A percentile compares a stretch with the other conserved stretches of the same genome.
Evolutionary conservation across 495 filamentous ascomycete species (phyloP).

Genomic region (Penicillium coffeae): DNA sequence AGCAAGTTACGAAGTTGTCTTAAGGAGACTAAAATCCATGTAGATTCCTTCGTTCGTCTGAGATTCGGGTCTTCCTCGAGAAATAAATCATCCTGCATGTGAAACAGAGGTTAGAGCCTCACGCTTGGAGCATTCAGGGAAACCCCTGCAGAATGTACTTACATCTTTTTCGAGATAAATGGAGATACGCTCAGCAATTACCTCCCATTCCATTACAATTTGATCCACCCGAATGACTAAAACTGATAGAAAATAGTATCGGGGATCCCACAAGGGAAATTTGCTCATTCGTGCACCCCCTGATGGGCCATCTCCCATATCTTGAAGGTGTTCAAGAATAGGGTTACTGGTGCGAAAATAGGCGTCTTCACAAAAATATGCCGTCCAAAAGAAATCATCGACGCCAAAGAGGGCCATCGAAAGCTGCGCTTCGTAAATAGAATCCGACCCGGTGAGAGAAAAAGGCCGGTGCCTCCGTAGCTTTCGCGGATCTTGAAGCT

Average conservation of each 20-base stretch:
- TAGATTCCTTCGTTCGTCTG: constrained; percentile 4
- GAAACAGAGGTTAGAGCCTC: background rate
- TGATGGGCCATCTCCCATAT: constrained; percentile 12
- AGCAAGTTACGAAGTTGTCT: constrained; percentile 5
- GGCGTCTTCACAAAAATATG: constrained; percentile 25
- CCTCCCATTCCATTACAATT: constrained; percentile 10
- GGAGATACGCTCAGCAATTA: background rate
- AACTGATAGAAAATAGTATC: constrained; percentile 21
- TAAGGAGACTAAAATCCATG: constrained; percentile 4
- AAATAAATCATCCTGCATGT: constrained; percentile 4
- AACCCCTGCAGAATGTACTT: no score
- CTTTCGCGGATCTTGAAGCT: constrained; percentile 9
- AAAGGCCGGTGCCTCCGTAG: constrained; percentile 16
- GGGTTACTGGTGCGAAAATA: constrained; percentile 16
- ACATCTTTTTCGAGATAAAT: constrained; percentile 3
- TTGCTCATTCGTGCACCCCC: constrained; percentile 5
- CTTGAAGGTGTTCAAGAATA: constrained; percentile 5
- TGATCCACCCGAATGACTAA: constrained; percentile 17
- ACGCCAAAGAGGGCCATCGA: constrained; percentile 22
- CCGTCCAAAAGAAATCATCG: constrained; percentile 21
- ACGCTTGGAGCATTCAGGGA: background rate
- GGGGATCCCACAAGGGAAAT: constrained; percentile 22
- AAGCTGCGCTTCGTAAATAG: constrained; percentile 26
- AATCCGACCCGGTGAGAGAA: constrained; percentile 2
- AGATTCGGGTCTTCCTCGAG: constrained; percentile 5